These are phyloP conservation scores for Ophiocytium majus DNA, from an alignment of 352 stramenopile genomes.

Conservation along the genomic window DNA sequence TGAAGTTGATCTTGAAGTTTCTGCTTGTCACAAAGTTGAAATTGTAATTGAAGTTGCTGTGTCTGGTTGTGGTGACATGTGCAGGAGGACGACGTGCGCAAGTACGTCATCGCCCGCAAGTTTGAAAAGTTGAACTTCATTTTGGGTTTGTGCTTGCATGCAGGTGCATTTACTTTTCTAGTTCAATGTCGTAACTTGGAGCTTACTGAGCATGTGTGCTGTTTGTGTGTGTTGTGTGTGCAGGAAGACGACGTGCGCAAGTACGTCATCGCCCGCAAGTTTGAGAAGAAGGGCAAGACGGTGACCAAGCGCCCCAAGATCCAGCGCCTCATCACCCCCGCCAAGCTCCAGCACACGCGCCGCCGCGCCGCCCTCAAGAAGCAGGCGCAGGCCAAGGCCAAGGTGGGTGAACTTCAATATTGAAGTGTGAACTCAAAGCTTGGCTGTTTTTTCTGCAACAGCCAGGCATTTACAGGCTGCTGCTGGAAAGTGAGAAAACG, in stretches of 20 bases:
- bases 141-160: too few relatives aligned
- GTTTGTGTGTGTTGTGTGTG: conserved; percentile 18
- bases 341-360: conserved; percentile 91
- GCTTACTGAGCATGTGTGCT: background rate
- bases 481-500: too few relatives aligned
- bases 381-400: conserved; percentile 80
- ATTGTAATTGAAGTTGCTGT: too few relatives aligned
- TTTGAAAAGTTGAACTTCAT: conserved; percentile 98
- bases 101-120: conserved; percentile 97
- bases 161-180: too few relatives aligned
- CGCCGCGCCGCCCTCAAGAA: conserved; percentile 68
- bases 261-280: conserved; percentile 97
- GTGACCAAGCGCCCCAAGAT: conserved; percentile 98
- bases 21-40: too few relatives aligned
- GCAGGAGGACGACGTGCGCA: conserved; percentile 94
- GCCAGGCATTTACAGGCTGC: too few relatives aligned
- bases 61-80: too few relatives aligned
- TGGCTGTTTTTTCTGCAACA: too few relatives aligned
- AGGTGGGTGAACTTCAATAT: too few relatives aligned
- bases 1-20: too few relatives aligned
- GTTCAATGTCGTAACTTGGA: too few relatives aligned
- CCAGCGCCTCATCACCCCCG: conserved; percentile 97
- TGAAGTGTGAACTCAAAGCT: too few relatives aligned
- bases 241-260: conserved; percentile 97
- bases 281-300: conserved; percentile 98